A percentile compares a stretch with the other conserved stretches of the same genome.
phyloP scores from a whole-genome alignment of 306 rosid species.

The Castanopsis chinensis region DNA sequence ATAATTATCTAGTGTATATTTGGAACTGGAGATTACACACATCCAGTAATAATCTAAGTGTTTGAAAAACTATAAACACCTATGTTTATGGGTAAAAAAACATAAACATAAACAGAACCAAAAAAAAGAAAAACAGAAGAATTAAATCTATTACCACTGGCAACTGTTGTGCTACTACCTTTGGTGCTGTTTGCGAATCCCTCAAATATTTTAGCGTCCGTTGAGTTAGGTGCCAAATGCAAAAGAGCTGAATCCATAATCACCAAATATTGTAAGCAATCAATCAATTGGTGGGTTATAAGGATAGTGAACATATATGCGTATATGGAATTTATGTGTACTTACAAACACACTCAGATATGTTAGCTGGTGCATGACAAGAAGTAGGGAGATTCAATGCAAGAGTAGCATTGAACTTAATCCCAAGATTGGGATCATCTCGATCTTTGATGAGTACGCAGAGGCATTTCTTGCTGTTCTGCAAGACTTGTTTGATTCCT shows the following conservation, averaged over 20 bases:
- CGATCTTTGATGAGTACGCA: conserved; percentile 68
- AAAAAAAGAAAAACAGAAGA: too few relatives aligned
- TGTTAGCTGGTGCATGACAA: conserved; percentile 52
- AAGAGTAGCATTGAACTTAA: conserved; percentile 53
- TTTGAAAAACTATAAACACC: too few relatives aligned
- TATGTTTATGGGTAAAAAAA: not conserved
- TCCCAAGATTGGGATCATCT: conserved; percentile 70
- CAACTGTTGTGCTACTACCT: conserved; percentile 8
- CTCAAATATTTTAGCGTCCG: conserved; percentile 54
- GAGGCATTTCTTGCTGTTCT: conserved; percentile 60
- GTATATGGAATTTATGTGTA: not conserved
- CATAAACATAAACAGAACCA: too few relatives aligned
- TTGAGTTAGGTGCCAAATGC: conserved; percentile 65
- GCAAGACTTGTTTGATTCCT: conserved; percentile 49
- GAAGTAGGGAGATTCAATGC: conserved; percentile 53
- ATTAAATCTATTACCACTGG: conserved; percentile 34
- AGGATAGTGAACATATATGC: not conserved
- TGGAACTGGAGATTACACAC: too few relatives aligned
- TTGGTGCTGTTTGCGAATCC: conserved; percentile 16
- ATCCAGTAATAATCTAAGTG: too few relatives aligned
- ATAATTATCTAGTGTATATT: too few relatives aligned
- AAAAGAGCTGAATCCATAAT: conserved; percentile 50
- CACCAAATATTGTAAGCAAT: not conserved
- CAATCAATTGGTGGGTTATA: not conserved
- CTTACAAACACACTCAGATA: conserved; percentile 59